Base-by-base conservation (phyloP, 2,329 filamentous ascomycete species). In the Talaromyces sp. region DNA sequence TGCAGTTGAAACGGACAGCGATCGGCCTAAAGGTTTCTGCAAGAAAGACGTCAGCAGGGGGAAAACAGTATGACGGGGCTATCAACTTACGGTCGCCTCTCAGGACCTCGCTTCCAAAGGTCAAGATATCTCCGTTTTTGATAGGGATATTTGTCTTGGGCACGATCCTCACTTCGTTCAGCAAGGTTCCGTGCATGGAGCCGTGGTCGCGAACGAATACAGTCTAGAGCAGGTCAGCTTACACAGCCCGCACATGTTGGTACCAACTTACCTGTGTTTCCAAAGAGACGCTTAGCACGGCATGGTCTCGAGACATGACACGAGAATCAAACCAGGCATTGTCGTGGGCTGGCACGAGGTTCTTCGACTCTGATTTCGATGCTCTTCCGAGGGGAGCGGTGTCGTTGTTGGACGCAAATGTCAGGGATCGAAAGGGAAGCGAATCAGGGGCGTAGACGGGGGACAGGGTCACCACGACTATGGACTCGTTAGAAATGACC, bases 161-260 rank as follows among this genome's bases (percentile, higher is more conserved):
- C 4, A 68, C 61, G 30, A 85, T 68, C 44, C 75, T 78, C 44
- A 65, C 67, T 40, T 78, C 77, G 66, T 87, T 85, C 56, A 88
- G 65, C 62, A 73, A 80, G 18, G 85, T 88, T 33, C 86, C 86
- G 69, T 89, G 86, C 80, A 87, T 86, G 8, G 85, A 88, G 36
- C 78, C 80, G 18, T 76, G 75, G 68, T 89, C 86, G 62, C 73
- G 75, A 63, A 89, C 76, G 57, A 76, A 80, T 53, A 86, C 72
- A 54, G 68, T 63, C 76, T 78, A 69, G 66, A 57, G 5, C 1
- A 18, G 36, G n/a, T 23, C 14, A 23, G 51, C 31, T 56, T 14
- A 27, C 9, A 9, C 34, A 40, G 18, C 10, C n/a, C 5, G 7
- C n/a, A 8, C 9, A 9, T 10, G 42, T 9, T 23, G 5, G 18